Percentiles rank a stretch among this genome's conserved stretches.
Evolutionary conservation across 2,329 filamentous ascomycete genomes (phyloP).

Genomic region (Incumbomyces lentus): DNA sequence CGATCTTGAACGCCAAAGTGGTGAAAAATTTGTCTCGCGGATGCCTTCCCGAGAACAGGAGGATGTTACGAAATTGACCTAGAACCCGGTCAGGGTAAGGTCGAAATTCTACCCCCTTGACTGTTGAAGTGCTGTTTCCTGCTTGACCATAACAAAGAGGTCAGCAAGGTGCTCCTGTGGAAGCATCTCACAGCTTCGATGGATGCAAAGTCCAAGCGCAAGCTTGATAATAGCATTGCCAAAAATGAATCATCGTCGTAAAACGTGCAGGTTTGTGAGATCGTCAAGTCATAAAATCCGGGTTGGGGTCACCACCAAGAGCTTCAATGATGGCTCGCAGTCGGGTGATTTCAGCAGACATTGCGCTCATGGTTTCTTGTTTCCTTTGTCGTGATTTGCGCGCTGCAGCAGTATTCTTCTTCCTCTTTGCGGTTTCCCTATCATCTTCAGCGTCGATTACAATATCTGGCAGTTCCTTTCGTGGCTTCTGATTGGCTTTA

Average conservation of each 20-base stretch:
- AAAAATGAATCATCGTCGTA: constrained; percentile 1
- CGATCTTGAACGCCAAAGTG: not conserved
- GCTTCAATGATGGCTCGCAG: constrained; percentile 17
- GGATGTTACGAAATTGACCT: constrained; percentile 6
- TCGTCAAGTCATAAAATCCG: not conserved
- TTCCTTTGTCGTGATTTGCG: constrained; percentile 81
- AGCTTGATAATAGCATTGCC: not conserved
- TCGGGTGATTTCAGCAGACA: constrained; percentile 41
- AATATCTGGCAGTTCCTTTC: constrained; percentile 65
- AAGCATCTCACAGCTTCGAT: constrained; percentile 7
- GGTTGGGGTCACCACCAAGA: constrained; percentile 19
- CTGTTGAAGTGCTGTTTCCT: constrained; percentile 2
- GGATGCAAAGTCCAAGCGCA: constrained; percentile 1
- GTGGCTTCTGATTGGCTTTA: constrained; percentile 52
- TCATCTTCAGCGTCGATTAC: constrained; percentile 63
- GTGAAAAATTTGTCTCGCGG: constrained; percentile 2
- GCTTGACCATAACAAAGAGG: constrained; percentile 1
- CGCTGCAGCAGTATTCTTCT: constrained; percentile 77
- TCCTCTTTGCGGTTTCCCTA: constrained; percentile 72
- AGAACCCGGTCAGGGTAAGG: constrained; percentile 6
- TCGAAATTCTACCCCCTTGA: constrained; percentile 8
- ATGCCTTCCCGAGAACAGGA: constrained; percentile 8
- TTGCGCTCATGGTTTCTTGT: constrained; percentile 59
- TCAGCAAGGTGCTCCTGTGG: constrained; percentile 1
- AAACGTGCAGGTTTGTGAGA: not conserved